Percentiles rank a stretch among this genome's conserved stretches.
Evolutionary conservation across 192 early-diverging fungal species (phyloP).

Genomic region (Coemansia sp.): DNA sequence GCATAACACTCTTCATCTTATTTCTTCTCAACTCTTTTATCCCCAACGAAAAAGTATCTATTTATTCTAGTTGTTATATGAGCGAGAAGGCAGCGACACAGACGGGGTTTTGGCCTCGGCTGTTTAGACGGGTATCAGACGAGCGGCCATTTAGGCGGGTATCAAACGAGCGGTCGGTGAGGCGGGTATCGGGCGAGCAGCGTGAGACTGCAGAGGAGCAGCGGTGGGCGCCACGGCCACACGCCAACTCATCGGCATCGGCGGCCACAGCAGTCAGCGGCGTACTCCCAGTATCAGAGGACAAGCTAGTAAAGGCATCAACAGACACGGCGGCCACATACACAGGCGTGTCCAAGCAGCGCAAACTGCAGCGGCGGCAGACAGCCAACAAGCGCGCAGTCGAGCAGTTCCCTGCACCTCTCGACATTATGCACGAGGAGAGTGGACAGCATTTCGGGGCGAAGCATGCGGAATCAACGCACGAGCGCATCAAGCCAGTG

Average conservation of each 20-base stretch:
- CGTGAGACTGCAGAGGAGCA: neutral
- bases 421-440: slow-evolving; percentile 6
- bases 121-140: slow-evolving; percentile 11
- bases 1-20: neutral
- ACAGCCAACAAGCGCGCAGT: neutral
- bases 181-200: neutral
- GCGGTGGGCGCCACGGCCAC: slow-evolving; percentile 19
- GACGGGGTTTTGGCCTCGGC: slow-evolving; percentile 27
- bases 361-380: slow-evolving; percentile 7
- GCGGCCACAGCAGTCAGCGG: slow-evolving; percentile 27
- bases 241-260: slow-evolving; percentile 37
- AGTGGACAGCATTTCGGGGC: slow-evolving; percentile 6
- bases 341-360: neutral
- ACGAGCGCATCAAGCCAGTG: slow-evolving; percentile 4
- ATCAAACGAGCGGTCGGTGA: neutral
- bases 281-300: neutral
- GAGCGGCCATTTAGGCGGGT: neutral
- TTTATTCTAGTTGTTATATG: neutral
- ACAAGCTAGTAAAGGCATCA: neutral
- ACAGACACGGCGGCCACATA: neutral
- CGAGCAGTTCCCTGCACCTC: slow-evolving; percentile 1
- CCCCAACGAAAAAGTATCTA: neutral
- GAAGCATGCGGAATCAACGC: neutral
- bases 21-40: neutral
- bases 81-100: slow-evolving; percentile 9